Percentiles rank a stretch among this genome's conserved stretches.
Evolutionary conservation across 1,284 basidiomycete species (phyloP).

Genomic region (Athelia sp.): DNA sequence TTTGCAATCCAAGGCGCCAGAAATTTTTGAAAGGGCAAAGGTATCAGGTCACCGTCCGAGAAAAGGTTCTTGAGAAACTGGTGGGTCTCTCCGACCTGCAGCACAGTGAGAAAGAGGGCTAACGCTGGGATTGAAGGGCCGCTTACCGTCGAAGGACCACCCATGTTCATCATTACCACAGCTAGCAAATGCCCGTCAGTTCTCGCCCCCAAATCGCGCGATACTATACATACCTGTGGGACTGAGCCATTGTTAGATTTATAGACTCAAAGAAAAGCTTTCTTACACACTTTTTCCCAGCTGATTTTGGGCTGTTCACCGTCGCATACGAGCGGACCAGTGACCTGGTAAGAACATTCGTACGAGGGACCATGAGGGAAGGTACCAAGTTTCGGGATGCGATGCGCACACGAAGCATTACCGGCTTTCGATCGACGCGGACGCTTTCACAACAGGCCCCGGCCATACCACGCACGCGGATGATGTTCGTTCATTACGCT

Average conservation of each 20-base stretch:
- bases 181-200: constrained; percentile 38
- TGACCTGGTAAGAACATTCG: constrained; percentile 8
- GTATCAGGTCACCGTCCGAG: constrained; percentile 93
- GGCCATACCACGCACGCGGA: too few relatives aligned
- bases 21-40: constrained; percentile 86
- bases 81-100: constrained; percentile 78
- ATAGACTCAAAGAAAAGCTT: background rate
- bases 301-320: constrained; percentile 25
- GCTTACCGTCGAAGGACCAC: constrained; percentile 86
- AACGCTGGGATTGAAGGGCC: background rate
- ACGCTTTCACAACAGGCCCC: too few relatives aligned
- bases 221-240: constrained; percentile 49
- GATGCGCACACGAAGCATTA: too few relatives aligned
- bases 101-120: constrained; percentile 5
- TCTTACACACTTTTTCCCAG: constrained; percentile 29
- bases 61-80: constrained; percentile 94
- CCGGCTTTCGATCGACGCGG: too few relatives aligned
- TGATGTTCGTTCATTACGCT: too few relatives aligned
- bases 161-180: constrained; percentile 98
- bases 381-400: too few relatives aligned
- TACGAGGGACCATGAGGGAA: background rate
- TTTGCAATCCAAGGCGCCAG: constrained; percentile 89
- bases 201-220: background rate
- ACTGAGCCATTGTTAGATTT: constrained; percentile 24
- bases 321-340: constrained; percentile 31